A percentile compares a stretch with the other conserved stretches of the same genome.
phyloP scores from a whole-genome alignment of 2,329 filamentous ascomycete species.

The Tetracladium maxilliforme region DNA sequence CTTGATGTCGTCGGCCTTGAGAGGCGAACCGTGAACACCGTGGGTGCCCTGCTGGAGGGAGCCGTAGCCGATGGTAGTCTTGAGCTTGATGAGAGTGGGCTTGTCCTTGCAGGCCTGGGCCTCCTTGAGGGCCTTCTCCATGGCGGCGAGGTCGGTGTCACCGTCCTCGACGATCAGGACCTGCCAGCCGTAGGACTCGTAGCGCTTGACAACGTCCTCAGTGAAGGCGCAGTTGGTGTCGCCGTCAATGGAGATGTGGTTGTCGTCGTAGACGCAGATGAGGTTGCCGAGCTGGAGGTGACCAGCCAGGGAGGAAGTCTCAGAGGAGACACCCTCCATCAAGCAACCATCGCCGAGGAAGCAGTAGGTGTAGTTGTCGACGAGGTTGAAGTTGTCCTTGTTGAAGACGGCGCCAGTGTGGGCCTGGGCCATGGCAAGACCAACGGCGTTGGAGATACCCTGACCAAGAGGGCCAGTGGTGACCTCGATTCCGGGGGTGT shows the following conservation, averaged over 20 bases:
- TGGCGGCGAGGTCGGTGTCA: constrained; percentile 73
- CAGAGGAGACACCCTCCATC: constrained; percentile 93
- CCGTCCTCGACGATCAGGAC: constrained; percentile 71
- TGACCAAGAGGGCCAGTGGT: constrained; percentile 96
- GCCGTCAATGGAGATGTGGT: constrained; percentile 91
- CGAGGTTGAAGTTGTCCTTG: constrained; percentile 81
- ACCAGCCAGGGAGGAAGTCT: constrained; percentile 84
- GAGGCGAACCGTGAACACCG: constrained; percentile 88
- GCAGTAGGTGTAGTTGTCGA: constrained; percentile 93
- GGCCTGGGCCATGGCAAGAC: constrained; percentile 90
- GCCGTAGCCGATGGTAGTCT: constrained; percentile 93
- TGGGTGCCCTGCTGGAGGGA: constrained; percentile 87
- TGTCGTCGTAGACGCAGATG: constrained; percentile 95
- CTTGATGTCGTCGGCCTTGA: constrained; percentile 90
- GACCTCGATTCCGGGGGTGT: constrained; percentile 93
- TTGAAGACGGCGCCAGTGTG: constrained; percentile 89
- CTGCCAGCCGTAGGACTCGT: constrained; percentile 97
- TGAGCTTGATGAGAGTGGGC: constrained; percentile 92
- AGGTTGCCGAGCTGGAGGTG: constrained; percentile 97
- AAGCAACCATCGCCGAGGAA: constrained; percentile 98
- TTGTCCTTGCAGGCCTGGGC: constrained; percentile 85
- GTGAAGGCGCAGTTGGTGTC: constrained; percentile 95
- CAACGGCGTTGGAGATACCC: constrained; percentile 93
- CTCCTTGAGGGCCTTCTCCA: constrained; percentile 77
- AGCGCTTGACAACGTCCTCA: constrained; percentile 88